These are phyloP conservation scores for Leccinum broughii DNA, from an alignment of 768 basidiomycete species.

Conservation along the genomic window DNA sequence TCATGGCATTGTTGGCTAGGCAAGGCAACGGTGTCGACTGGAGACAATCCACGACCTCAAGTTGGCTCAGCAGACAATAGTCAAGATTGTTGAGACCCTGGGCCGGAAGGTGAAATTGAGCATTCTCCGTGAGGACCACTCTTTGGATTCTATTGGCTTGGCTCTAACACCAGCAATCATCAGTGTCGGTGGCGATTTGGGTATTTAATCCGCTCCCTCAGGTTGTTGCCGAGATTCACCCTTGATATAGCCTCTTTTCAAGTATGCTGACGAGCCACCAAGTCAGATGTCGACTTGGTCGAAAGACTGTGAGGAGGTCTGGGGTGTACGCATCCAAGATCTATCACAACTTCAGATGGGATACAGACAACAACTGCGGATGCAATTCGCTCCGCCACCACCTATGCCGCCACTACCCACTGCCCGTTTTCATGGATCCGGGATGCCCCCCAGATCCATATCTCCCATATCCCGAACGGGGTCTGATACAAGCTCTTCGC, in stretches of 20 bases:
- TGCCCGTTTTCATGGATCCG: conserved; percentile 15
- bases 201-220: conserved; percentile 42
- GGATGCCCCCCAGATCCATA: conserved; percentile 15
- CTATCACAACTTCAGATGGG: conserved; percentile 32
- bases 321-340: conserved; percentile 61
- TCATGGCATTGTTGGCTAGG: conserved; percentile 17
- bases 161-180: conserved; percentile 19
- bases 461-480: conserved; percentile 23
- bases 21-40: conserved; percentile 34
- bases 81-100: conserved; percentile 40
- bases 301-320: conserved; percentile 62
- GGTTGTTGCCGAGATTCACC: conserved; percentile 19
- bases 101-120: conserved; percentile 44
- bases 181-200: conserved; percentile 65
- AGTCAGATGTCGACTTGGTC: conserved; percentile 58
- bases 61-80: conserved; percentile 42
- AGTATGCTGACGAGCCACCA: conserved; percentile 58
- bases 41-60: conserved; percentile 24
- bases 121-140: conserved; percentile 42
- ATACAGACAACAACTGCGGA: conserved; percentile 16
- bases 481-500: conserved; percentile 19
- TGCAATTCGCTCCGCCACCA: conserved; percentile 20
- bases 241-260: conserved; percentile 59
- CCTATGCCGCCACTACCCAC: conserved; percentile 26
- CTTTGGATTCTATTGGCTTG: conserved; percentile 35